These are phyloP conservation scores for Sanghuangporus baumii DNA, from an alignment of 1,284 basidiomycete species.

Conservation along the genomic window DNA sequence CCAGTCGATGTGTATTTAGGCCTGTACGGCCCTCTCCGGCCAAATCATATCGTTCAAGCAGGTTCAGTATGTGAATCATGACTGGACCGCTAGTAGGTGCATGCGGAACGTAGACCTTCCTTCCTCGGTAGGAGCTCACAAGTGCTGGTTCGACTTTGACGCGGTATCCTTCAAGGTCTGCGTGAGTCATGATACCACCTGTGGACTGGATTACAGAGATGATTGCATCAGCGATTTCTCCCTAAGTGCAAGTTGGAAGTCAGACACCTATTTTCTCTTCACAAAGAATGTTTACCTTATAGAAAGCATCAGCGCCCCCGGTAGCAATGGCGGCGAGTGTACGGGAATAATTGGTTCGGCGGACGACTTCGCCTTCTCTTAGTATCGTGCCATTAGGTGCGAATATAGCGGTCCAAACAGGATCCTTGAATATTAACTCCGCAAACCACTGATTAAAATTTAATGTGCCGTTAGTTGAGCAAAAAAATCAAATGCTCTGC, in stretches of 20 bases:
- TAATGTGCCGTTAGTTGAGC: not conserved
- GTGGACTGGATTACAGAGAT: slow-evolving; percentile 59
- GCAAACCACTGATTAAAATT: slow-evolving; percentile 37
- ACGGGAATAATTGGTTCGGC: slow-evolving; percentile 60
- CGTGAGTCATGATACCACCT: slow-evolving; percentile 75
- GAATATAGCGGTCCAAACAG: slow-evolving; percentile 78
- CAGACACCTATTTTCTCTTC: slow-evolving; percentile 18
- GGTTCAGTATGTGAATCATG: slow-evolving; percentile 74
- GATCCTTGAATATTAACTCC: slow-evolving; percentile 65
- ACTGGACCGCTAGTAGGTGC: slow-evolving; percentile 82
- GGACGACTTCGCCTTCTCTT: slow-evolving; percentile 69
- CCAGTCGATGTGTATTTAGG: slow-evolving; percentile 62
- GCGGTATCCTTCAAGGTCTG: slow-evolving; percentile 67
- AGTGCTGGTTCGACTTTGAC: slow-evolving; percentile 73
- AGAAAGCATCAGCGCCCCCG: slow-evolving; percentile 70
- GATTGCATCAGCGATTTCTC: slow-evolving; percentile 70
- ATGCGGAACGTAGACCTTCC: slow-evolving; percentile 78
- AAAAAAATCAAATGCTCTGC: not conserved
- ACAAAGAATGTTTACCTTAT: slow-evolving; percentile 41
- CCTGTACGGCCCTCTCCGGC: slow-evolving; percentile 42
- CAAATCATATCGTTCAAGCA: slow-evolving; percentile 65
- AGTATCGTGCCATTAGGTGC: slow-evolving; percentile 72
- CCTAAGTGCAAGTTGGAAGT: slow-evolving; percentile 34
- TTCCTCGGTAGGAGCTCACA: slow-evolving; percentile 67
- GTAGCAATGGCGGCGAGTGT: slow-evolving; percentile 63